Base-by-base conservation (phyloP, 345 rosid genomes). In the Gossypium raimondii region DNA sequence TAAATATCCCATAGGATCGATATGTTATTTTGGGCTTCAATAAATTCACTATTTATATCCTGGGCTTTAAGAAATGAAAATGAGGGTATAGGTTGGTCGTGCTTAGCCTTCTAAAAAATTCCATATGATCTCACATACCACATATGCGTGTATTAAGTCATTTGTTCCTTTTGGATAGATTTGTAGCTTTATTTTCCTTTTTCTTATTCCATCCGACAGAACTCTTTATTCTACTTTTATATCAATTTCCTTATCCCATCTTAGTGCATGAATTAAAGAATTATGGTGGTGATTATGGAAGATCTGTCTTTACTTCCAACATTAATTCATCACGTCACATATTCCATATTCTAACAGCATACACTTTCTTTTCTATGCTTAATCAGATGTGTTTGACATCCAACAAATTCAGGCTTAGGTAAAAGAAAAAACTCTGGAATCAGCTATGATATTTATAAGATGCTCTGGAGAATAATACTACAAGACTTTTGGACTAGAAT, bases 1-100 rank as follows among this genome's bases (percentile, higher is more conserved):
- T 76, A 59, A 47, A 73, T 76, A 73, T 52, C 20, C 72, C 34
- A 56, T 13, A 7, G 20, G 13, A 34, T 59, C 17, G 41, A 8
- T 48, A 38, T 48, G 50, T 75, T 2, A 13, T 41, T 16, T 66
- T 17, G 7, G 41, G 7, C 41, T 34, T 34, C 41, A 34, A 34
- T 5, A 34, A 34, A 1, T 34, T 34, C 41, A 34, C 41, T 4
- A 4, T 34, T 4, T 34, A 5, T 34, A 50, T 67, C n/a, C 9
- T 10, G 48, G 22, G 64, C 51, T 51, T 48, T 50, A 63, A 41
- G 56, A 57, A 22, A 25, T 7, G 43, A 45, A 52, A 57, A 48
- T 5, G 45, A 43, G 65, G 12, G 16, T 69, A 18, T 11, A 69
- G 59, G 59, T 48, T 66, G 7, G 12, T 20, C 29, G 43, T 34